Evolutionary conservation across 2,329 filamentous ascomycete species (phyloP).

Genomic region (Trichoderma koningiopsis): DNA sequence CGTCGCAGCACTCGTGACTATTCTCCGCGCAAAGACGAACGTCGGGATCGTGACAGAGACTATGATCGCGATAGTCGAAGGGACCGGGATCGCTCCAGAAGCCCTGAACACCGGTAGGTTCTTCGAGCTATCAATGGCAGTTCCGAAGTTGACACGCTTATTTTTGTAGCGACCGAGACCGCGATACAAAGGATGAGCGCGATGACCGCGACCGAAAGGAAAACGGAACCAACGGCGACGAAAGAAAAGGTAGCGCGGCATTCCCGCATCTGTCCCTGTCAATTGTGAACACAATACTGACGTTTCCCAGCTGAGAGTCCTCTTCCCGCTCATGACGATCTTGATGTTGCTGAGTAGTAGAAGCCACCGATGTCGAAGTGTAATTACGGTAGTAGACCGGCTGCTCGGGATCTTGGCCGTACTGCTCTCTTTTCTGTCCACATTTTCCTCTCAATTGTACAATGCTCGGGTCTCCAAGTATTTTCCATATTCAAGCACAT

Average conservation of each 20-base stretch:
- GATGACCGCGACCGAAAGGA: conserved; percentile 76
- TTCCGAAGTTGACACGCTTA: conserved; percentile 35
- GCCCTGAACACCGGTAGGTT: conserved; percentile 62
- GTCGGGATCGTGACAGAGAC: conserved; percentile 77
- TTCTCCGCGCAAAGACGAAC: conserved; percentile 87
- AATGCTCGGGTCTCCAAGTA: not conserved
- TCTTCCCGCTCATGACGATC: conserved; percentile 84
- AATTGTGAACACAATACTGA: not conserved
- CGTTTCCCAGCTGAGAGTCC: conserved; percentile 63
- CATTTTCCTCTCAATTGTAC: conserved; percentile 15
- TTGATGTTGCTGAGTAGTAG: conserved; percentile 83
- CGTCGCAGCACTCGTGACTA: conserved; percentile 77
- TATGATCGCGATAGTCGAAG: conserved; percentile 75
- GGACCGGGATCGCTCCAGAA: conserved; percentile 75
- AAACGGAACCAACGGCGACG: conserved; percentile 79
- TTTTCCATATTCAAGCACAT: not conserved
- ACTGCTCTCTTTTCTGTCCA: not conserved
- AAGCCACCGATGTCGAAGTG: conserved; percentile 11
- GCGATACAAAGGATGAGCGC: conserved; percentile 64
- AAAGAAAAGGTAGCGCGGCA: conserved; percentile 74
- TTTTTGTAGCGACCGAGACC: conserved; percentile 52
- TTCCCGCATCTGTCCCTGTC: not conserved
- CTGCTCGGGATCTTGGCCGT: not conserved
- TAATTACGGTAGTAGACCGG: conserved; percentile 3
- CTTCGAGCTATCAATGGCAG: not conserved